A percentile compares a stretch with the other conserved stretches of the same genome.
Conservation (phyloP, 2,329 filamentous ascomycete species). For the Venturia aucupariae region DNA sequence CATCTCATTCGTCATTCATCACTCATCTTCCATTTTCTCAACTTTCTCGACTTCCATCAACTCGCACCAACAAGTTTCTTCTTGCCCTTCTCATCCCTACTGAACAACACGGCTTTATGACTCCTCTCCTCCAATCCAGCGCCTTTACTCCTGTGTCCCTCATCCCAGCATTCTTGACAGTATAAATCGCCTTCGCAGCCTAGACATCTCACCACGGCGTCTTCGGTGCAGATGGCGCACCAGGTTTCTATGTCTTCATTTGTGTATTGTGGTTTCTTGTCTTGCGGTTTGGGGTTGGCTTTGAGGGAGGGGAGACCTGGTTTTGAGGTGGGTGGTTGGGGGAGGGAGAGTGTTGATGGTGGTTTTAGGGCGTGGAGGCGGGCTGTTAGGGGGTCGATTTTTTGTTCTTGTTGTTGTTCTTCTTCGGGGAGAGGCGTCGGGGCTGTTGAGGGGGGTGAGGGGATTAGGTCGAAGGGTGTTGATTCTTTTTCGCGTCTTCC, state of each 20-base stretch:
- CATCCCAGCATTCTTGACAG: slow-evolving; percentile 69
- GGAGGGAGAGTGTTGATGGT: slow-evolving; percentile 26
- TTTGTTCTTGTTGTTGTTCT: too few species aligned
- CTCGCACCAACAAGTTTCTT: slow-evolving; percentile 12
- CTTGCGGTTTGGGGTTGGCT: slow-evolving; percentile 22
- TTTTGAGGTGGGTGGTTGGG: slow-evolving; percentile 31
- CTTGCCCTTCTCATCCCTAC: slow-evolving; percentile 14
- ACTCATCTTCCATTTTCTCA: too few species aligned
- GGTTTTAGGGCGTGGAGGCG: slow-evolving; percentile 33
- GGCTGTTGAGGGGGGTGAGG: slow-evolving; percentile 10
- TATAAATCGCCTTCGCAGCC: slow-evolving; percentile 66
- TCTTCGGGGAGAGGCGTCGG: background rate
- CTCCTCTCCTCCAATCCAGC: slow-evolving; percentile 61
- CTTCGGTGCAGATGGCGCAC: slow-evolving; percentile 76
- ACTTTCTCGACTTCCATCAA: background rate
- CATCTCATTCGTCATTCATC: background rate
- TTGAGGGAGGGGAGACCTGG: slow-evolving; percentile 19
- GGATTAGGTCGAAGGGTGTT: slow-evolving; percentile 5
- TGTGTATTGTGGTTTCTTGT: slow-evolving; percentile 36
- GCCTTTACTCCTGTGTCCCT: slow-evolving; percentile 63
- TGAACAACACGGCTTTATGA: slow-evolving; percentile 58
- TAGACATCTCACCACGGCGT: slow-evolving; percentile 62
- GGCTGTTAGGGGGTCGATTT: slow-evolving; percentile 36
- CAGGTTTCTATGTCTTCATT: slow-evolving; percentile 67
- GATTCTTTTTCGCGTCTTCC: background rate